Percentiles rank a stretch among this genome's conserved stretches.
Conservation (phyloP, 495 filamentous ascomycete species). For the Delitschia confertaspora region DNA sequence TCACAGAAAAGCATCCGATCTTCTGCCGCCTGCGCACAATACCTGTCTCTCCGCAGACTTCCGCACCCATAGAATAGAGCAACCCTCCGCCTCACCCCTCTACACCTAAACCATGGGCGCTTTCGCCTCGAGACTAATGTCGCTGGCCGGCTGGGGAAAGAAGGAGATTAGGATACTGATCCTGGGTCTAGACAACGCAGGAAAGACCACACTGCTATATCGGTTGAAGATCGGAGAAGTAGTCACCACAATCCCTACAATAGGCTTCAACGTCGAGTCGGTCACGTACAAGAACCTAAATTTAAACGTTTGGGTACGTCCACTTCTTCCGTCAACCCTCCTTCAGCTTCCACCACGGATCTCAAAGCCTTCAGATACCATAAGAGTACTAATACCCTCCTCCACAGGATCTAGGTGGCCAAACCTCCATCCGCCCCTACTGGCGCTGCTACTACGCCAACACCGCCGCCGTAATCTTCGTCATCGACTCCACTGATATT, state of each 20-base stretch:
- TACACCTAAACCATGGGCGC: too few species aligned
- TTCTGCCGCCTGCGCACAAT: too few species aligned
- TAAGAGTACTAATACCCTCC: too few species aligned
- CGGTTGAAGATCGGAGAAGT: conserved; percentile 98
- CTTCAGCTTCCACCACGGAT: conserved; percentile 2
- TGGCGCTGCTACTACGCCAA: conserved; percentile 99
- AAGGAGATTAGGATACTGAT: conserved; percentile 98
- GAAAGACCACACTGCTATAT: conserved; percentile 95
- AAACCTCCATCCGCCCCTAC: conserved; percentile 94
- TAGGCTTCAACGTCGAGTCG: conserved; percentile 98
- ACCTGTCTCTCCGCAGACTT: too few species aligned
- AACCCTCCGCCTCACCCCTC: too few species aligned
- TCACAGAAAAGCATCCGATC: too few species aligned
- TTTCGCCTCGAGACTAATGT: conserved; percentile 50
- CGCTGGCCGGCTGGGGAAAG: conserved; percentile 75
- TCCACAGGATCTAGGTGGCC: conserved; percentile 80
- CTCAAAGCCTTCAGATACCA: too few species aligned
- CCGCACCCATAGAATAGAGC: too few species aligned
- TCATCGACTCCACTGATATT: conserved; percentile 96
- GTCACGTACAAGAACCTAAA: conserved; percentile 96
- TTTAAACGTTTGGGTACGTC: conserved; percentile 89
- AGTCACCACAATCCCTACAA: conserved; percentile 96
- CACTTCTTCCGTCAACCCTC: conserved; percentile 3
- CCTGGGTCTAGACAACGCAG: conserved; percentile 92
- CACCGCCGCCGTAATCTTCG: conserved; percentile 97